Base-by-base conservation (phyloP, 306 rosid species). In the Alnus rubra region DNA sequence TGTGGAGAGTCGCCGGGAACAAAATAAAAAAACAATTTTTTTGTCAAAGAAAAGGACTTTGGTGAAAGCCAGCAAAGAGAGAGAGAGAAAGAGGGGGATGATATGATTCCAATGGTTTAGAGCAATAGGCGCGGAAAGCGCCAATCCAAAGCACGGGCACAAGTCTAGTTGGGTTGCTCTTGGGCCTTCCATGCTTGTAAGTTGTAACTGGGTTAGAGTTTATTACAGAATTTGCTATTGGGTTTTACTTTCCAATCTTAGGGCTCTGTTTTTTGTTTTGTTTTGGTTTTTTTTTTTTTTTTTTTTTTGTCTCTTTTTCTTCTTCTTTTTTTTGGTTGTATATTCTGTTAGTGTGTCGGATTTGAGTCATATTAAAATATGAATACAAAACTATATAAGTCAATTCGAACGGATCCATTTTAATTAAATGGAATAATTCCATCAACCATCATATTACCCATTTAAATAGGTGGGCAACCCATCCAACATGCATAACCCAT, bases 71-170 rank as follows among this genome's bases (percentile, higher is more conserved):
- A 72, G 67, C 45, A 71, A 60, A 60, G 18, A 58, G 45, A 76
- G 19, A 45, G 82, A 85, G 75, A 69, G 74, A 56, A 77, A 79
- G 35, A 67, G 52, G 79, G 71, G 62, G 9, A 9, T 33, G 7
- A 9, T 70, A 53, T 18, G 1, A 47, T 77, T 88, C 82, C 15
- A 56, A 73, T 80, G 79, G 75, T 72, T 74, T 69, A 74, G 83
- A 71, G 71, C 79, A 35, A 76, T 52, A 76, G 65, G 70, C 95
- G 92, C 56, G 76, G 85, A 87, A 82, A 85, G 83, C 90, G 92
- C 90, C 88, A 85, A 87, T 81, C 83, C 83, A 63, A 73, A 71
- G 72, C 14, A 10, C 4, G 80, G 84, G 47, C 79, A 62, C 79
- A 62, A 58, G 28, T 74, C 56, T 76, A 44, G n/a, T 76, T 28